Base-by-base conservation (phyloP, 768 basidiomycete genomes). In the Termitomyces sp. region DNA sequence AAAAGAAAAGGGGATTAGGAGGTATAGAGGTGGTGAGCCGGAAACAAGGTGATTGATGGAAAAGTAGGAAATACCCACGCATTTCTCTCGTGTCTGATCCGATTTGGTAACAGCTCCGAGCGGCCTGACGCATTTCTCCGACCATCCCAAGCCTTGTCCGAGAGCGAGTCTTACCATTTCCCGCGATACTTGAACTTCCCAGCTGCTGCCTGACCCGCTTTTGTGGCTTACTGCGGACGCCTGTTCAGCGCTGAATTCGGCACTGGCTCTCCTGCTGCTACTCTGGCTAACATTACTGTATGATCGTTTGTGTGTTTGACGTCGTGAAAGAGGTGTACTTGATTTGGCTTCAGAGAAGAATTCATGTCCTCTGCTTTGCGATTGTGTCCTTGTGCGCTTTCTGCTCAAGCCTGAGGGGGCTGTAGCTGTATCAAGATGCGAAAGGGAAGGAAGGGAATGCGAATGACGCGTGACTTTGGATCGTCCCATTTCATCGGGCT, bases 181-280 rank as follows among this genome's bases (percentile, higher is more conserved):
- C 58, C 76, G 78, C 44, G 84, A 81, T 20, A 85, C 80, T 55
- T 80, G 75, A 4, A 81, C 81, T 56, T 83, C 81, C 85, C 85
- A 86, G 56, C 75, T 76, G 30, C 74, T 40, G 24, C 51, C 74
- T 43, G 70, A 68, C 14, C 65, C 73, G 10, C 65, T 70, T 53
- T 58, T 61, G 36, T 68, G 54, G 18, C 66, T 62, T 28, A 66
- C 60, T 28, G 65, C 70, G 28, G 71, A 65, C 38, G 80, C 84
- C 63, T 80, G 78, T 54, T 74, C 66, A 18, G 82, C 75, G 49
- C 75, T 82, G 72, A 80, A 84, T 52, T 85, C 83, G 28, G 85
- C 83, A 62, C 84, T 86, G 46, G 72, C 70, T 46, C 83, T 75
- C 64, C 84, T 72, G 52, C 72, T 74, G 57, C 71, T 71, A 16